These are phyloP conservation scores for Neurospora hispaniola DNA, from an alignment of 495 filamentous ascomycete genomes.

Conservation along the genomic window DNA sequence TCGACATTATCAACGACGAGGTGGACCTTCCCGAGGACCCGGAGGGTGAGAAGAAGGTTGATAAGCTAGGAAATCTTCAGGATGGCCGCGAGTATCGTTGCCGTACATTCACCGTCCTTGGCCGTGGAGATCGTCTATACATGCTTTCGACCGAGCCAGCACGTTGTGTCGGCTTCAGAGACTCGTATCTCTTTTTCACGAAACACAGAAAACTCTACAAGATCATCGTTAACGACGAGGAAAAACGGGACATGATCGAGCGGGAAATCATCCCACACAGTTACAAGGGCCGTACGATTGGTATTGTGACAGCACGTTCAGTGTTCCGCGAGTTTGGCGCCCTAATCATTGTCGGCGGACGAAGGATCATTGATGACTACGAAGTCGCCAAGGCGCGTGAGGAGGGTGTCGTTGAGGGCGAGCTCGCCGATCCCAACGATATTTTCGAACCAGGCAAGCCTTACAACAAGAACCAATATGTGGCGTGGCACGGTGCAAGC, in stretches of 20 bases:
- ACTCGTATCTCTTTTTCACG: constrained; percentile 97
- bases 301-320: constrained; percentile 90
- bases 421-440: constrained; percentile 80
- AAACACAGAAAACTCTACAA: constrained; percentile 92
- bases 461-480: constrained; percentile 93
- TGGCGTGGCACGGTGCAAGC: constrained; percentile 95
- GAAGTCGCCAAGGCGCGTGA: constrained; percentile 65
- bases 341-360: constrained; percentile 83
- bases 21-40: constrained; percentile 77
- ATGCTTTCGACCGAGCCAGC: constrained; percentile 98
- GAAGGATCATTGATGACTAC: constrained; percentile 82
- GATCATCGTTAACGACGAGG: constrained; percentile 86
- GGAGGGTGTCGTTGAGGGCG: constrained; percentile 78
- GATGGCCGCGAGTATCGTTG: constrained; percentile 87
- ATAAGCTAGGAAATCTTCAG: constrained; percentile 69
- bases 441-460: constrained; percentile 57
- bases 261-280: constrained; percentile 91
- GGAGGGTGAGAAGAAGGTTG: constrained; percentile 86
- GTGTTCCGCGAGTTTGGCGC: constrained; percentile 96
- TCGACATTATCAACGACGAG: constrained; percentile 87
- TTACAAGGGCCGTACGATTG: constrained; percentile 96
- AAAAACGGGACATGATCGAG: constrained; percentile 88
- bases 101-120: constrained; percentile 79
- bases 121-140: constrained; percentile 77
- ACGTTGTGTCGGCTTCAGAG: constrained; percentile 89